Conservation (phyloP, 495 filamentous ascomycete genomes). For the Neurospora sp. region DNA sequence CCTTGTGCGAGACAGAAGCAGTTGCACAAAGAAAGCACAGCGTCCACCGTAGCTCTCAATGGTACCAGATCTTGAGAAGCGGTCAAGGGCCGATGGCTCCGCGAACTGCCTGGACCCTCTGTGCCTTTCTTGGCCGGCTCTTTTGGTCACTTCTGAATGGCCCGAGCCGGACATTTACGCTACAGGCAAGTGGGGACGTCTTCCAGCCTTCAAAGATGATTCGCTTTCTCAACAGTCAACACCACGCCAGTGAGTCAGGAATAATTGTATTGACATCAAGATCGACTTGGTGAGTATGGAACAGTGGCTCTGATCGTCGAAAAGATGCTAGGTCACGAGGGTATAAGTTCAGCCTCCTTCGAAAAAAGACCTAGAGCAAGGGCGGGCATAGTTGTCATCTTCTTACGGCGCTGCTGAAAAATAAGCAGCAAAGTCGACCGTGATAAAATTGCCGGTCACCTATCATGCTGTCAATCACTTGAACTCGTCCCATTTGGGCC, state of each 20-base stretch:
- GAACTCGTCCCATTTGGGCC: background rate
- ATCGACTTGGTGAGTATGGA: background rate
- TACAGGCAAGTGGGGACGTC: background rate
- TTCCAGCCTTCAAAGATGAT: background rate
- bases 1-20: background rate
- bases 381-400: background rate
- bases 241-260: background rate
- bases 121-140: background rate
- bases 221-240: background rate
- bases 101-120: background rate
- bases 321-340: background rate
- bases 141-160: background rate
- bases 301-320: background rate
- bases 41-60: background rate
- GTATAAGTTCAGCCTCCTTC: background rate
- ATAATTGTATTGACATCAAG: background rate
- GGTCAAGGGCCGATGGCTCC: background rate
- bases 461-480: background rate
- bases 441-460: background rate
- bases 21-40: background rate
- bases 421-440: background rate
- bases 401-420: background rate
- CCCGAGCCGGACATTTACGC: background rate
- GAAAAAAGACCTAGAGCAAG: background rate
- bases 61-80: background rate